Percentiles rank a stretch among this genome's conserved stretches.
phyloP scores from a whole-genome alignment of 73 alveolate species.

The Blepharisma stoltei region DNA sequence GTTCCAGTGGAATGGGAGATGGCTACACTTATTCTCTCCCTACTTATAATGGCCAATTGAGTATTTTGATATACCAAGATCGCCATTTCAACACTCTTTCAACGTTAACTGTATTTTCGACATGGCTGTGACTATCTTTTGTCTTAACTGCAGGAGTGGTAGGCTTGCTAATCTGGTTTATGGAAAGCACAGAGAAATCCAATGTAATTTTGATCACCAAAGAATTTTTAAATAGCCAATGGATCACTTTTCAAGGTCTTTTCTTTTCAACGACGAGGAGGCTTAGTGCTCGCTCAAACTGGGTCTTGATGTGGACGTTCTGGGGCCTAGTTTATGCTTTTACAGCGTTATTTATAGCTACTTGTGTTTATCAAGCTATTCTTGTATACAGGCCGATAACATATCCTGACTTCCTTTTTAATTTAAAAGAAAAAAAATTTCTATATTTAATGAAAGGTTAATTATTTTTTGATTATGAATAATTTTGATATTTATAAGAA shows the following conservation, averaged over 20 bases:
- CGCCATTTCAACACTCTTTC: neutral
- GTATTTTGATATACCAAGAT: neutral
- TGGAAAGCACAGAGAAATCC: neutral
- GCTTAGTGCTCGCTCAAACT: too few relatives aligned
- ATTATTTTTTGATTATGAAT: too few relatives aligned
- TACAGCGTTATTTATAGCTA: too few relatives aligned
- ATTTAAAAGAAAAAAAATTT: too few relatives aligned
- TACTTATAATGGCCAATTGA: conserved; percentile 15
- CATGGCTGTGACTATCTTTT: neutral
- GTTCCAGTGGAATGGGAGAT: neutral
- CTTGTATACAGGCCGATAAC: too few relatives aligned
- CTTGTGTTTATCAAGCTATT: too few relatives aligned
- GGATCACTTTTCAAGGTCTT: neutral
- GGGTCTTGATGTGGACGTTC: too few relatives aligned
- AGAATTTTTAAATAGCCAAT: neutral
- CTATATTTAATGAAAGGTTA: too few relatives aligned
- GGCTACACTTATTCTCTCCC: neutral
- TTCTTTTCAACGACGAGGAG: neutral
- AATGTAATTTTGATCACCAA: neutral
- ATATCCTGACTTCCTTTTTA: too few relatives aligned
- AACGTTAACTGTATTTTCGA: neutral
- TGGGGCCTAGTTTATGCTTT: too few relatives aligned
- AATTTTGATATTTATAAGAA: too few relatives aligned
- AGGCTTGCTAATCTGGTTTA: neutral
- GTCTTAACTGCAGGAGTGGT: neutral